phyloP scores from a whole-genome alignment of 129 eudicot genomes.

The Daucus carota region DNA sequence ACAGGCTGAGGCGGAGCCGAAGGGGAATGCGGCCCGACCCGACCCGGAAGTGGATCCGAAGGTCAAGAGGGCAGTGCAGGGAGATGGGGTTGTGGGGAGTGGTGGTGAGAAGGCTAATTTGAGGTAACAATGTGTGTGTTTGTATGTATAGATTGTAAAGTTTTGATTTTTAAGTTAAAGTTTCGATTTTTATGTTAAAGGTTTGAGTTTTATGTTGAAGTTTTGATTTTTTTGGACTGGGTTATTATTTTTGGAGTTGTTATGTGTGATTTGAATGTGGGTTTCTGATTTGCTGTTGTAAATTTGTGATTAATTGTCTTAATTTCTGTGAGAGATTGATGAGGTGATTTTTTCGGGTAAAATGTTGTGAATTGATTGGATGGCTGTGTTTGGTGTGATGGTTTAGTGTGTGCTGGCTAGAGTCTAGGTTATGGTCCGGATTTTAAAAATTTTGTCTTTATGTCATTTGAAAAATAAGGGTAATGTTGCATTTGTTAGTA shows the following conservation, averaged over 20 bases:
- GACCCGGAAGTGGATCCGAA: not conserved
- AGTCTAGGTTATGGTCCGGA: not conserved
- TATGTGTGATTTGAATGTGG: not conserved
- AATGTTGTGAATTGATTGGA: not conserved
- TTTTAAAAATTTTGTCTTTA: not conserved
- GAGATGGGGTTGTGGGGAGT: not conserved
- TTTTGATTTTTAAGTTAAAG: not conserved
- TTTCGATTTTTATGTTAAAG: not conserved
- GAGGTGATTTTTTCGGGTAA: not conserved
- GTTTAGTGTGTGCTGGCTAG: not conserved
- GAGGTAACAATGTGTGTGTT: not conserved
- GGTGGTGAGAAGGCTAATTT: not conserved
- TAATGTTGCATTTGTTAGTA: not conserved
- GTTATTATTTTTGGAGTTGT: not conserved
- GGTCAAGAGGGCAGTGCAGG: not conserved
- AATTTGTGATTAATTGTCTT: not conserved
- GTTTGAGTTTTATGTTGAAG: not conserved
- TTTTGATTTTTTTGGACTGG: not conserved
- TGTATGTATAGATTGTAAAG: not conserved
- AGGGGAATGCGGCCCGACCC: not conserved
- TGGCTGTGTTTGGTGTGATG: not conserved
- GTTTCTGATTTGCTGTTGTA: not conserved
- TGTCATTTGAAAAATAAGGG: not conserved
- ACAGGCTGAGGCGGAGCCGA: conserved; percentile 8
- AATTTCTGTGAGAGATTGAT: not conserved